A percentile compares a stretch with the other conserved stretches of the same genome.
phyloP scores from a whole-genome alignment of 2,329 filamentous ascomycete species.

The Microdochium nivale region DNA sequence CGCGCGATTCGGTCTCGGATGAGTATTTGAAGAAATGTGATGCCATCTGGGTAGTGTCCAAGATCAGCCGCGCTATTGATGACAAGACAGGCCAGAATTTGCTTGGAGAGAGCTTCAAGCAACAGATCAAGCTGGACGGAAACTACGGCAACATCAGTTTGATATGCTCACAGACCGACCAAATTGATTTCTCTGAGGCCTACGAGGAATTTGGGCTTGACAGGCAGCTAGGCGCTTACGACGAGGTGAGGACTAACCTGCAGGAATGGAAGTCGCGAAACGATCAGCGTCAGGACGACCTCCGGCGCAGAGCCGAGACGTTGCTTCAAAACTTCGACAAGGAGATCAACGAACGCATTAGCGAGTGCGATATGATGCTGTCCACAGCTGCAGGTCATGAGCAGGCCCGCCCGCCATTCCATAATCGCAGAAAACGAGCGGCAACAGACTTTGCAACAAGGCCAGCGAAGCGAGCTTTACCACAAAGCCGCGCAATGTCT shows the following conservation, averaged over 20 bases:
- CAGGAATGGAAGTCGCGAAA: background rate
- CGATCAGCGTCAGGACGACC: background rate
- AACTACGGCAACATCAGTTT: slow-evolving; percentile 46
- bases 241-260: background rate
- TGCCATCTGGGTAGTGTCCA: slow-evolving; percentile 51
- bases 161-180: slow-evolving; percentile 55
- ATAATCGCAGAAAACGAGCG: background rate
- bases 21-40: slow-evolving; percentile 53
- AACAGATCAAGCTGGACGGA: slow-evolving; percentile 51
- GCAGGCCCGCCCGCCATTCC: background rate
- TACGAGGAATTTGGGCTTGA: background rate
- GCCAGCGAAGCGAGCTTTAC: too few species aligned
- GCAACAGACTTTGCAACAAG: too few species aligned
- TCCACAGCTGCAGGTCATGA: too few species aligned
- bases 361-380: slow-evolving; percentile 3
- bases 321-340: slow-evolving; percentile 4
- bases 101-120: slow-evolving; percentile 46
- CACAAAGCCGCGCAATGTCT: too few species aligned
- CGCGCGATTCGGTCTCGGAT: slow-evolving; percentile 46
- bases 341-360: slow-evolving; percentile 10
- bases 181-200: slow-evolving; percentile 26
- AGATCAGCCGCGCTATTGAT: slow-evolving; percentile 51
- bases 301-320: background rate
- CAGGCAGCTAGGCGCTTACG: background rate
- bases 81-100: slow-evolving; percentile 49